Evolutionary conservation across 1,284 basidiomycete genomes (phyloP).

Genomic region (Anthracocystis setariae): DNA sequence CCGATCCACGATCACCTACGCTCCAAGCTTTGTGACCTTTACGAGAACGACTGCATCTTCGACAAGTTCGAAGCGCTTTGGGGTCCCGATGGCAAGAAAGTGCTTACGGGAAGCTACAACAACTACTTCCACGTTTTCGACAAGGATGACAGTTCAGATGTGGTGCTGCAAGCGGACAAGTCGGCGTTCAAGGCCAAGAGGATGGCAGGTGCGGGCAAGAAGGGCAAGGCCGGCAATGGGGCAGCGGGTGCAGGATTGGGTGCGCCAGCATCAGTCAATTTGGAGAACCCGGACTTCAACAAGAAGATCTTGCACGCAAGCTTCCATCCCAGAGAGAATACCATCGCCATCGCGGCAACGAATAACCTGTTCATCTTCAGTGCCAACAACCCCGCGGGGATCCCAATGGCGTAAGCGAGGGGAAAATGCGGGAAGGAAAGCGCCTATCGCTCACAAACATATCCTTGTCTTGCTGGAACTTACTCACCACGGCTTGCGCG

Average conservation of each 20-base stretch:
- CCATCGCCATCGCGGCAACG: conserved; percentile 74
- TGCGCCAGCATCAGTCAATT: conserved; percentile 71
- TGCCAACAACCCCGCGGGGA: conserved; percentile 58
- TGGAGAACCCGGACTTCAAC: conserved; percentile 76
- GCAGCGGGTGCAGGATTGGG: conserved; percentile 76
- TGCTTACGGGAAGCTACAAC: conserved; percentile 91
- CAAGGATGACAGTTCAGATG: conserved; percentile 85
- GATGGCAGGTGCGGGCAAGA: conserved; percentile 75
- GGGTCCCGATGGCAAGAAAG: conserved; percentile 64
- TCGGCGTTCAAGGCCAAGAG: conserved; percentile 99
- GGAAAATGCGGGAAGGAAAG: background rate
- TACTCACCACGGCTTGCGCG: too few relatives aligned
- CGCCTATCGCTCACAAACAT: background rate
- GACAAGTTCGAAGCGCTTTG: conserved; percentile 84
- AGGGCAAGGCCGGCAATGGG: conserved; percentile 74
- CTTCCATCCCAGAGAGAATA: conserved; percentile 97
- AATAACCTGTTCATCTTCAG: conserved; percentile 73
- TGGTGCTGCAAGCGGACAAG: conserved; percentile 97
- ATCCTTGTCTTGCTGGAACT: too few relatives aligned
- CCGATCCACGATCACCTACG: conserved; percentile 98
- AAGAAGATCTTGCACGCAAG: conserved; percentile 91
- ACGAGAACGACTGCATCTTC: conserved; percentile 99
- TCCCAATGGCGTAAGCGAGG: conserved; percentile 41
- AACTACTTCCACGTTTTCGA: conserved; percentile 99
- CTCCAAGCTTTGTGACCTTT: conserved; percentile 96